Conservation (phyloP, 257 asterid genomes). For the Agastache rugosa region DNA sequence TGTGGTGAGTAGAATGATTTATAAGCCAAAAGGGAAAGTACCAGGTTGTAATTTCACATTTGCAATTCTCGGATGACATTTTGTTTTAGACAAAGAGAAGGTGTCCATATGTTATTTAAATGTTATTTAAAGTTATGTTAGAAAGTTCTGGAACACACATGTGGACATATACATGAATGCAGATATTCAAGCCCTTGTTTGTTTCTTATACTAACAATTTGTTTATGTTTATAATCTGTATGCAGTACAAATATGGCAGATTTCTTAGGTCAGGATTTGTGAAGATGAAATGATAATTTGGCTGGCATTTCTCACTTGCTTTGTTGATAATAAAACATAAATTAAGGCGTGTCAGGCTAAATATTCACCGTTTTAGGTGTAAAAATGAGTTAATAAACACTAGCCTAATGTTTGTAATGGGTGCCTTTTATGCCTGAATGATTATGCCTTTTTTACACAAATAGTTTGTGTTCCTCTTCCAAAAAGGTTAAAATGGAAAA, state of each 20-base stretch:
- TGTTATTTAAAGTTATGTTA: too few relatives aligned
- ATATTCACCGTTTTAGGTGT: not conserved
- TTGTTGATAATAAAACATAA: not conserved
- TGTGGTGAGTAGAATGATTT: too few relatives aligned
- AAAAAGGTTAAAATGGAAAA: slow-evolving; percentile 3
- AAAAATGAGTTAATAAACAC: not conserved
- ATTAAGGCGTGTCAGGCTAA: not conserved
- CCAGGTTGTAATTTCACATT: too few relatives aligned
- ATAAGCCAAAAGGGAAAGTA: too few relatives aligned
- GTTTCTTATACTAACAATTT: not conserved
- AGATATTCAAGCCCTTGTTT: slow-evolving; percentile 3
- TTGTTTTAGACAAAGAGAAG: too few relatives aligned
- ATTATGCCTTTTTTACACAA: not conserved
- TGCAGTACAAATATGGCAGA: not conserved
- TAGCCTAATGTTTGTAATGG: slow-evolving; percentile 1
- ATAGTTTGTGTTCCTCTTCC: slow-evolving; percentile 15
- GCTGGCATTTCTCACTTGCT: not conserved
- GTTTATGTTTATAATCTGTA: not conserved
- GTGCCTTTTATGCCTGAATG: not conserved
- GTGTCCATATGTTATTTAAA: too few relatives aligned
- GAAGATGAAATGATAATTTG: slow-evolving; percentile 18
- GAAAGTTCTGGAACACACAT: not conserved
- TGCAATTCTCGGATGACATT: too few relatives aligned
- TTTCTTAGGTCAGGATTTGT: slow-evolving; percentile 8
- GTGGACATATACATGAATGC: not conserved